phyloP scores from a whole-genome alignment of 352 stramenopile genomes.

The Pythium utonaiense region DNA sequence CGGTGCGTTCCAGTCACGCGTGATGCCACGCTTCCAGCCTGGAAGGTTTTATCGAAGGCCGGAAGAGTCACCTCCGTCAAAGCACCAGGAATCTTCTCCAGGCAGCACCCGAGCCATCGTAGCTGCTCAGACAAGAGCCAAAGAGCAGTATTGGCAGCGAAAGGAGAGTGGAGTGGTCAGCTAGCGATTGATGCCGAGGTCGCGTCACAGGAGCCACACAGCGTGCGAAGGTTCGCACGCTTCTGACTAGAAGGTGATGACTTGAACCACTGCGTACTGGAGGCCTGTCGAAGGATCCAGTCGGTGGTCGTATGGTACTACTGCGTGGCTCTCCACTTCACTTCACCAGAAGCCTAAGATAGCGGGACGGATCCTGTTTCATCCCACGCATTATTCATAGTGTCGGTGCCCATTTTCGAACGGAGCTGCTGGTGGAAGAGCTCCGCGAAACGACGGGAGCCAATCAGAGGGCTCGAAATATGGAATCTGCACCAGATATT shows the following conservation, averaged over 20 bases:
- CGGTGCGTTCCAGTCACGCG: too few relatives aligned
- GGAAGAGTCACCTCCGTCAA: neutral
- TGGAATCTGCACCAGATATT: constrained; percentile 20
- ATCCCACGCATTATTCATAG: constrained; percentile 4
- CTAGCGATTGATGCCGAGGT: too few relatives aligned
- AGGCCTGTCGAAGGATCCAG: neutral
- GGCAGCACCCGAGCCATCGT: neutral
- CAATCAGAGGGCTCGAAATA: constrained; percentile 25
- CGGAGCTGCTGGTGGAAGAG: neutral
- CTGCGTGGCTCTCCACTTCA: neutral
- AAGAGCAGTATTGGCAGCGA: neutral
- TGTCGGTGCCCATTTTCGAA: constrained; percentile 10
- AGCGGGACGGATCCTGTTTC: neutral
- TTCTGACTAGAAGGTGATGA: neutral
- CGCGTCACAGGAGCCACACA: neutral
- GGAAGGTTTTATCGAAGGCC: too few relatives aligned
- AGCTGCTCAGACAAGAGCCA: neutral
- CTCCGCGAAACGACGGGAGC: constrained; percentile 10
- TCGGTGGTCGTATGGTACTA: neutral
- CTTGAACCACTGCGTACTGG: neutral
- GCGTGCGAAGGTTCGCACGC: neutral
- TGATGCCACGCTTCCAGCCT: too few relatives aligned
- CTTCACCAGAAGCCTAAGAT: neutral
- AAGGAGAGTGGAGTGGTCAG: neutral
- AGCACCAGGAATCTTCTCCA: neutral